Base-by-base conservation (phyloP, 176 grass and related monocot species). In the Eragrostis curvula region DNA sequence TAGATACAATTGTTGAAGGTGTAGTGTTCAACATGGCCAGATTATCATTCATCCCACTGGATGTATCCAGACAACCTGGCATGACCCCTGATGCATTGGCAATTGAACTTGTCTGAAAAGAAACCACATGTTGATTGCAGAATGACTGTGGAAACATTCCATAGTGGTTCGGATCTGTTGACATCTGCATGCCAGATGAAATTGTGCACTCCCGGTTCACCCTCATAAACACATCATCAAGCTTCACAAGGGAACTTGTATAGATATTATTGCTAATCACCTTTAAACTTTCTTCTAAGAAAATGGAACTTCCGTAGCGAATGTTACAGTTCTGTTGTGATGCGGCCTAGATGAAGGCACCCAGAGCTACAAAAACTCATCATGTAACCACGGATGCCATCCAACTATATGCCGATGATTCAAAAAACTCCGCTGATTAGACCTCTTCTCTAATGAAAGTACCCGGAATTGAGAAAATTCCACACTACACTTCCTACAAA, bases 91-190 rank as follows among this genome's bases (percentile, higher is more conserved):
- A 52, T 74, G 77, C 74, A 58, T 70, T 90, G 60, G 89, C 83
- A 79, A 87, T 15, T 74, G 87, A 55, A 36, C 85, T 79, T 6
- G 87, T 76, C 74, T 99, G 97, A 92, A 99, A 96, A 5, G 93
- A 99, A 90, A 99, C 93, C 58, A 96, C 83, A 79, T 87, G 93
- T 75, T 99, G 93, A 63, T 92, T 85, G 74, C 71, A 89, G 75
- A 92, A 90, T 21, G 91, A 85, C 52, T 90, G 87, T 12, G 91
- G 85, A 85, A 99, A 94, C 59, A 73, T 61, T 42, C 85, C 89
- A 69, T 78, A 96, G 68, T 94, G 70, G 80, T 90, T 96, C 68
- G 81, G 85, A 88, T 96, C 85, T 73, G 80, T 89, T 76, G 87
- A 88, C 91, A 94, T 99, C 90, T 91, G 93, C 92, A 84, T 95